A percentile compares a stretch with the other conserved stretches of the same genome.
Conservation (phyloP, 768 basidiomycete species). For the Mycena polygramma region DNA sequence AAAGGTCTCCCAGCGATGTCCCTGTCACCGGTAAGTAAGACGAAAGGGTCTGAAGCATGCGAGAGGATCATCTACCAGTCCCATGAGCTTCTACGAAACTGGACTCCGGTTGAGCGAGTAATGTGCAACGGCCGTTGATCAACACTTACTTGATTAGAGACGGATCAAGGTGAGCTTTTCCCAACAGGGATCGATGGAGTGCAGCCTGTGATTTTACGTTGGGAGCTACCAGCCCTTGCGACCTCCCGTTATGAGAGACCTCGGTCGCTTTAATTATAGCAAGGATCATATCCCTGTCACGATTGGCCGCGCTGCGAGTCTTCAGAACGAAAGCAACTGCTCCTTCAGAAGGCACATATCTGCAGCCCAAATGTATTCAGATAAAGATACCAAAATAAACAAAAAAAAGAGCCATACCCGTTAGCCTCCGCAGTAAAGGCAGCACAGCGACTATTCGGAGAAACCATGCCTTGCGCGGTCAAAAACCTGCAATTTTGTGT, state of each 20-base stretch:
- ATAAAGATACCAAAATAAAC: no score
- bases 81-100: constrained; percentile 31
- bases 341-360: constrained; percentile 36
- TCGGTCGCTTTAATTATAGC: constrained; percentile 24
- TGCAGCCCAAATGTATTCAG: neutral
- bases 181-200: constrained; percentile 21
- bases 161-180: constrained; percentile 24
- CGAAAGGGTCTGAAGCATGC: neutral
- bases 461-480: constrained; percentile 32
- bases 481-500: constrained; percentile 22
- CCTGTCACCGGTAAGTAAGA: constrained; percentile 5
- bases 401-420: constrained; percentile 17
- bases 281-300: constrained; percentile 29
- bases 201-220: constrained; percentile 29
- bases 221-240: constrained; percentile 35
- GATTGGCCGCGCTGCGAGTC: constrained; percentile 21
- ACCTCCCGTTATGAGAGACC: constrained; percentile 33
- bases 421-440: constrained; percentile 32
- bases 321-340: constrained; percentile 34
- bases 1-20: constrained; percentile 33
- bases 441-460: constrained; percentile 35
- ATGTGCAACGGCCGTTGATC: neutral
- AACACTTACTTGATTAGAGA: constrained; percentile 24
- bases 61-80: no score
- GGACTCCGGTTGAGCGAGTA: neutral